Conservation (phyloP, 2,329 filamentous ascomycete species). For the Aureobasidium sp. region DNA sequence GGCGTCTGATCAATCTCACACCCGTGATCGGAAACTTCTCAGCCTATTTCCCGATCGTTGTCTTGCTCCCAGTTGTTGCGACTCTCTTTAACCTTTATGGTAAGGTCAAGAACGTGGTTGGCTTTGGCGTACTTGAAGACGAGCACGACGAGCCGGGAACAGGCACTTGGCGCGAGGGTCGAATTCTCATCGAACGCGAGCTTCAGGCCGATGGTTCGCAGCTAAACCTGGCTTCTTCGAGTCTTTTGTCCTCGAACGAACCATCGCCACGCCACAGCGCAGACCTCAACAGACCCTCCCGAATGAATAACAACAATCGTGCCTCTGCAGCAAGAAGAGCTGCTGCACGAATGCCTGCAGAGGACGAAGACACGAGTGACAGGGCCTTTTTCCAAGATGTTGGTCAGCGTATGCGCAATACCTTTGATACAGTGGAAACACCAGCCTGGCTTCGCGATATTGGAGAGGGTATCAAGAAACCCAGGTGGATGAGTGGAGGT, state of each 20-base stretch:
- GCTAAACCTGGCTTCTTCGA: constrained; percentile 25
- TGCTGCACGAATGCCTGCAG: constrained; percentile 14
- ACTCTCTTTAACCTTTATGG: constrained; percentile 87
- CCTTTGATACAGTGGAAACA: constrained; percentile 71
- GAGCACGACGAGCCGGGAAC: constrained; percentile 55
- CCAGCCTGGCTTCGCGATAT: constrained; percentile 76
- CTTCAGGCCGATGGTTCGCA: constrained; percentile 34
- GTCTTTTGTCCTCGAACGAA: background rate
- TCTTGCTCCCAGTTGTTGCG: constrained; percentile 76
- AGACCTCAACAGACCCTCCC: constrained; percentile 10
- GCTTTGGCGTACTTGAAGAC: constrained; percentile 69
- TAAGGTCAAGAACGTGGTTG: constrained; percentile 64
- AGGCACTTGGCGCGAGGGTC: constrained; percentile 85
- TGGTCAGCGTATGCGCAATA: constrained; percentile 81
- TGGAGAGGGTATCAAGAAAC: constrained; percentile 60
- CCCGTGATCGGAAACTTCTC: constrained; percentile 77
- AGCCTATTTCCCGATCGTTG: constrained; percentile 77
- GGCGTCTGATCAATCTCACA: constrained; percentile 76
- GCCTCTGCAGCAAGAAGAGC: constrained; percentile 2
- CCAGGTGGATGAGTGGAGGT: constrained; percentile 66
- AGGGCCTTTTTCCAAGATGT: constrained; percentile 72
- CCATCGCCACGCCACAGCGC: constrained; percentile 8
- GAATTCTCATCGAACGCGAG: constrained; percentile 83
- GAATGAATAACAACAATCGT: constrained; percentile 1
- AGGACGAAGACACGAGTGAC: constrained; percentile 57